These are phyloP conservation scores for Candida qinlingensis DNA, from an alignment of 805 yeast genomes.

Conservation along the genomic window DNA sequence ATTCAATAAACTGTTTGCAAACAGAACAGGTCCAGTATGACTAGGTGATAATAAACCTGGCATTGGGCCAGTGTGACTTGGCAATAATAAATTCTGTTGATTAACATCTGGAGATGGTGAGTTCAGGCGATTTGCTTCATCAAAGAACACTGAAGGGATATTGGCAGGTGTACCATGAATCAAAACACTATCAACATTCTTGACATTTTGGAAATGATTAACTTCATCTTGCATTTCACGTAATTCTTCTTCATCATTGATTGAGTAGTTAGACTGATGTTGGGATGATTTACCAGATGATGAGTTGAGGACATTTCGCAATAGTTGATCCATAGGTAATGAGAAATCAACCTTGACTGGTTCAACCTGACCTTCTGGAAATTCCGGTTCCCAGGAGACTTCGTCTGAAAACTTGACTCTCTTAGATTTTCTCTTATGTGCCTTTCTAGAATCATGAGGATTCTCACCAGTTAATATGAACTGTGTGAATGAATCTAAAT, in stretches of 20 bases:
- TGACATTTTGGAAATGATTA: constrained; percentile 67
- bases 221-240: constrained; percentile 72
- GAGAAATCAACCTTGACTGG: constrained; percentile 46
- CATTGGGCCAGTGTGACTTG: constrained; percentile 24
- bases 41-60: constrained; percentile 14
- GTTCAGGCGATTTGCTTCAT: constrained; percentile 12
- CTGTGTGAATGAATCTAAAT: constrained; percentile 81
- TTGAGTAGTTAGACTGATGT: constrained; percentile 33
- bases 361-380: constrained; percentile 7
- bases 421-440: constrained; percentile 38
- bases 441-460: constrained; percentile 36
- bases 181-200: constrained; percentile 70
- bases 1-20: constrained; percentile 20
- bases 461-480: constrained; percentile 78
- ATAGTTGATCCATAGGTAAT: constrained; percentile 72
- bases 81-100: constrained; percentile 18
- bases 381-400: constrained; percentile 26
- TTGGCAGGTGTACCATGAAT: constrained; percentile 64
- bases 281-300: constrained; percentile 16
- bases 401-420: constrained; percentile 72
- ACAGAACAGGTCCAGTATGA: constrained; percentile 16
- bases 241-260: constrained; percentile 65
- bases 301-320: constrained; percentile 39
- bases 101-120: constrained; percentile 16
- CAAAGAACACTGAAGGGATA: constrained; percentile 36